phyloP scores from a whole-genome alignment of 768 basidiomycete genomes.

The Amanita exitialis region DNA sequence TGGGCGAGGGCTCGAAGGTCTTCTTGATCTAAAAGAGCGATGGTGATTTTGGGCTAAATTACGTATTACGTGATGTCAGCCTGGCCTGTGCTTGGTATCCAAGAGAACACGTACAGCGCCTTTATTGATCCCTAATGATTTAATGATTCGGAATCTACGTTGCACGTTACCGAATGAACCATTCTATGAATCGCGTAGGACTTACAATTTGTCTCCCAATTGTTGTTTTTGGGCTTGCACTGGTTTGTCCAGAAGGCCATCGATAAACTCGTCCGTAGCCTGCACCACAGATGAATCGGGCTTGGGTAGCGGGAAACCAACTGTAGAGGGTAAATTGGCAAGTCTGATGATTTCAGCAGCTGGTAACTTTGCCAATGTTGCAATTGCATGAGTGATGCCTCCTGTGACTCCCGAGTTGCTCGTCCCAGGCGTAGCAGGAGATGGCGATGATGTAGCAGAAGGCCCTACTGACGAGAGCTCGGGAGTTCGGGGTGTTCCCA shows the following conservation, averaged over 20 bases:
- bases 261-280: constrained; percentile 66
- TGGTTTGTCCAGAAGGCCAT: constrained; percentile 46
- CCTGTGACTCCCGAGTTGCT: neutral
- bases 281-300: constrained; percentile 60
- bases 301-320: constrained; percentile 54
- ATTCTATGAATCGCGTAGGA: constrained; percentile 9
- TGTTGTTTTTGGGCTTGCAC: constrained; percentile 63
- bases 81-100: neutral
- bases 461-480: constrained; percentile 68
- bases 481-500: constrained; percentile 62
- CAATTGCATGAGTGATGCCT: constrained; percentile 44
- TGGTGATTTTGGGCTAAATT: constrained; percentile 71
- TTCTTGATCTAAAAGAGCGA: constrained; percentile 74
- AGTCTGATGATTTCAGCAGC: constrained; percentile 65
- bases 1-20: constrained; percentile 78
- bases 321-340: constrained; percentile 37
- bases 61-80: neutral
- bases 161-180: neutral
- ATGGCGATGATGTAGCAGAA: constrained; percentile 61
- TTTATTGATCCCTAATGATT: constrained; percentile 79
- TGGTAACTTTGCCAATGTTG: constrained; percentile 63
- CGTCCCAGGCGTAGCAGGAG: constrained; percentile 28
- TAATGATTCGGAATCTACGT: constrained; percentile 45
- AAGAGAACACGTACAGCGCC: constrained; percentile 44
- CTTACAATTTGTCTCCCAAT: constrained; percentile 70